phyloP scores from a whole-genome alignment of 179 eudicot genomes.

The Sideroxylon spinosum region DNA sequence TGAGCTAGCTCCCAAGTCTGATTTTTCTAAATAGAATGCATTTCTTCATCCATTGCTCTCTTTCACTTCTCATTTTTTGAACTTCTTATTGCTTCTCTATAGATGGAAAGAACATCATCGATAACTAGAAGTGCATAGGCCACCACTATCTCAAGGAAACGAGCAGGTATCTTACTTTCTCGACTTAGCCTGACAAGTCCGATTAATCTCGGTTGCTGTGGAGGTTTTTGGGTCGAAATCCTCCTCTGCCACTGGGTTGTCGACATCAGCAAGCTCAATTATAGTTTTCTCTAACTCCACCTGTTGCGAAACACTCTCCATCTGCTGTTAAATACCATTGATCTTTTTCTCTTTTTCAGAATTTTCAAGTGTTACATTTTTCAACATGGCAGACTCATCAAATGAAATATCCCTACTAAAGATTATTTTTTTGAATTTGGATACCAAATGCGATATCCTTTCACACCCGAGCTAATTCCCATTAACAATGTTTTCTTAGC shows the following conservation, averaged over 20 bases:
- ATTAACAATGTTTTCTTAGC: no score
- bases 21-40: neutral
- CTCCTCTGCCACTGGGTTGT: no score
- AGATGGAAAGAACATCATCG: neutral
- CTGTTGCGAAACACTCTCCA: neutral
- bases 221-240: no score
- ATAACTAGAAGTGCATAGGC: neutral
- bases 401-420: neutral
- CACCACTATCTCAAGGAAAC: neutral
- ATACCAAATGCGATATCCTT: neutral
- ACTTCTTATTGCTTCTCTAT: no score
- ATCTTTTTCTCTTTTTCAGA: neutral
- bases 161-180: neutral
- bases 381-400: conserved; percentile 2
- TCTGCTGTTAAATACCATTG: no score
- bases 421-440: no score
- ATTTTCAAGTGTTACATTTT: neutral
- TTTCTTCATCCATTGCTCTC: neutral
- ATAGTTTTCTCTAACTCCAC: neutral
- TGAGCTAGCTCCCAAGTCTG: no score
- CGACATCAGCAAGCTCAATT: neutral
- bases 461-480: no score
- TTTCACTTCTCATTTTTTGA: no score
- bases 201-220: neutral
- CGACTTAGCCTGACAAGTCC: no score